phyloP scores from a whole-genome alignment of 202 grass and related monocot genomes.

The Digitaria exilis region DNA sequence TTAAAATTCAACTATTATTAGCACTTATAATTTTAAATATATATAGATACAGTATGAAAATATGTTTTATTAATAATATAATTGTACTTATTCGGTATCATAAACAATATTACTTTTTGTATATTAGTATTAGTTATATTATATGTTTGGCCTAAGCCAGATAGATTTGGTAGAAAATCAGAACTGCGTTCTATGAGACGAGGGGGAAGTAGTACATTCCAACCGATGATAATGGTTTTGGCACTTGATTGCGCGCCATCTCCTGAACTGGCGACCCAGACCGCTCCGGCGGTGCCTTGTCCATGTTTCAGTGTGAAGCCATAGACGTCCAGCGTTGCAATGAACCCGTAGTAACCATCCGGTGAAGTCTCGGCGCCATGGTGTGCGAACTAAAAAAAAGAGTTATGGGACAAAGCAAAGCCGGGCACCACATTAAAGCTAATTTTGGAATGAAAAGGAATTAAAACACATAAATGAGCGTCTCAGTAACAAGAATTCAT shows the following conservation, averaged over 20 bases:
- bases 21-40: too few species aligned
- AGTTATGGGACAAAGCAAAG: neutral
- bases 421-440: too few species aligned
- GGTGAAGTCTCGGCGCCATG: neutral
- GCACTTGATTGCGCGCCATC: neutral
- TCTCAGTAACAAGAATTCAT: too few species aligned
- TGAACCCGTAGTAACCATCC: neutral
- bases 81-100: too few species aligned
- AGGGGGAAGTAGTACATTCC: neutral
- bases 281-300: neutral
- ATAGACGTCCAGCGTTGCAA: neutral
- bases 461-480: neutral
- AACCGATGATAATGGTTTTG: neutral
- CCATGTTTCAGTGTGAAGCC: neutral
- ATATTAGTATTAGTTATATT: too few species aligned
- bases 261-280: neutral
- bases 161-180: too few species aligned
- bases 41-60: too few species aligned
- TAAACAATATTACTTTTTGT: too few species aligned
- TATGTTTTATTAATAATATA: too few species aligned
- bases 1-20: too few species aligned
- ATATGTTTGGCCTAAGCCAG: too few species aligned
- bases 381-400: neutral
- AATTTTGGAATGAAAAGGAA: neutral
- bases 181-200: too few species aligned